phyloP scores from a whole-genome alignment of 176 grass and related monocot genomes.

The Secale cereale region DNA sequence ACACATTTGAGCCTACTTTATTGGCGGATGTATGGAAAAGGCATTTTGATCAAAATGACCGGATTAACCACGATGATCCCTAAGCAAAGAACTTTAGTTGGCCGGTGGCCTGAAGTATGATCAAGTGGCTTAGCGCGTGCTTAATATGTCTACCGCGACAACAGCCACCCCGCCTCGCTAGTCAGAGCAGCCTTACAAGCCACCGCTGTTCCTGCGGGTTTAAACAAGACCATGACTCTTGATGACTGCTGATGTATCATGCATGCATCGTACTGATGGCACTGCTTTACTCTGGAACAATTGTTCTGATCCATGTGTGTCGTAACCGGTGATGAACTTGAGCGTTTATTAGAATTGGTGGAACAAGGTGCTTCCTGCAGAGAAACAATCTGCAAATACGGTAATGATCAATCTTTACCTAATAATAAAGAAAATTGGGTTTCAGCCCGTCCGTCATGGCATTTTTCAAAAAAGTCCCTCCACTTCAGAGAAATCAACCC shows the following conservation, averaged over 20 bases:
- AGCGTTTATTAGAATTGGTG: too few species aligned
- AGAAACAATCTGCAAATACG: too few species aligned
- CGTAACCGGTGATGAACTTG: too few species aligned
- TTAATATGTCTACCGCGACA: neutral
- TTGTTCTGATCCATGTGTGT: neutral
- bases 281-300: neutral
- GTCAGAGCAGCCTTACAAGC: neutral
- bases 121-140: too few species aligned
- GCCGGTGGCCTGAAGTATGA: neutral
- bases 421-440: too few species aligned
- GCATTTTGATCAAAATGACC: neutral
- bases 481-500: too few species aligned
- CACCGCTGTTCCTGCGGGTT: neutral
- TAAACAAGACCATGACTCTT: neutral
- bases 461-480: too few species aligned
- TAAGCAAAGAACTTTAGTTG: neutral
- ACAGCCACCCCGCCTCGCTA: neutral
- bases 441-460: too few species aligned
- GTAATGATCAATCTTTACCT: too few species aligned
- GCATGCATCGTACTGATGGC: neutral
- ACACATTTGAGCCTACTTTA: neutral
- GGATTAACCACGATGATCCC: neutral
- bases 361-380: too few species aligned
- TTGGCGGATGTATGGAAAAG: neutral
- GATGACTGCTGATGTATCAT: neutral